Base-by-base conservation (phyloP, 2,329 filamentous ascomycete genomes). In the Fusarium kyushuense region DNA sequence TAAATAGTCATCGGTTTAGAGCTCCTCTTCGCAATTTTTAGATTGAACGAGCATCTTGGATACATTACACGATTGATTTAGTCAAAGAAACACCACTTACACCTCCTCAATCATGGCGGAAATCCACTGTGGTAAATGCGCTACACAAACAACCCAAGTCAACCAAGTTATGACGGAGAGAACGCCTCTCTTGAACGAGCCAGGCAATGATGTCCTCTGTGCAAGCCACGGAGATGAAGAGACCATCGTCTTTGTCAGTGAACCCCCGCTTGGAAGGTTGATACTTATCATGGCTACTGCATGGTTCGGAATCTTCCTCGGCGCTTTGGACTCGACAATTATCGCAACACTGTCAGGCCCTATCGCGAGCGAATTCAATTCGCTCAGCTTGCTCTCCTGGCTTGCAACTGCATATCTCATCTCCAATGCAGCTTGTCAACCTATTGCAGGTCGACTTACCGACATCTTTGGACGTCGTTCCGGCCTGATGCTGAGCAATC, bases 331-430 rank as follows among this genome's bases (percentile, higher is more conserved):
- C 77, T 85, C 86, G 1, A 94, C 91, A 17, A 88, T 96, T 62
- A 91, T 95, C 62, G 92, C 92, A 6, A 96, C 92, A 0, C 83
- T 96, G 2, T 89, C 91, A 0, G 90, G 86, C 0, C 91, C 92
- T 4, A 95, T 96, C 63, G 90, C 91, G 17, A 90, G 87, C 71
- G 89, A 89, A 32, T 95, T 96, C 79, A 83, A 89, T 61, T 94
- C 91, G 2, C 85, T 95, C 21, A 89, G 88, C 8, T 83, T 94
- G 2, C 84, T 96, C 40, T 93, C 92, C 1, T 96, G 92, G 92
- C 87, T 96, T 8, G 92, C 91, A 0, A 90, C 91, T 0, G 89
- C 91, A 16, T 96, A 95, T 75, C 84, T 95, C 6, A 92, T 96
- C 67, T 89, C 92, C 60, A 95, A 93, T 76, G 90, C 92, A 90